phyloP scores from a whole-genome alignment of 192 early-diverging fungal species.

The Umbelopsis sp. region DNA sequence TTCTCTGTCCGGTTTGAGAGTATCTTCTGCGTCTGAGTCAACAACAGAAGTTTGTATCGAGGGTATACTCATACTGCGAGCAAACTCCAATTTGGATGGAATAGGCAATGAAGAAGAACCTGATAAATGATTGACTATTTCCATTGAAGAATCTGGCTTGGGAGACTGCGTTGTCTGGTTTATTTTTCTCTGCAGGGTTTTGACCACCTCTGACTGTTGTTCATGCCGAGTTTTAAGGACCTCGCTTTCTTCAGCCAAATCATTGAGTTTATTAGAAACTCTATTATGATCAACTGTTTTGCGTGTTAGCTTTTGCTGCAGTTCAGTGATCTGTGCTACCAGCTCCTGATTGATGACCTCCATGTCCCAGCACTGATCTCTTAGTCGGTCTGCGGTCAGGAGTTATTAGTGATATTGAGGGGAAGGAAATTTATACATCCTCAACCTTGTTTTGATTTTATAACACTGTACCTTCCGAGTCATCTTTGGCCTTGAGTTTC shows the following conservation, averaged over 20 bases:
- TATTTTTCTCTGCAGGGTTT: neutral
- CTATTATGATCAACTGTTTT: constrained; percentile 27
- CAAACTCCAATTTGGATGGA: neutral
- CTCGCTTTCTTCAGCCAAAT: constrained; percentile 28
- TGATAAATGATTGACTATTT: neutral
- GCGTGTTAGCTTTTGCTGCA: constrained; percentile 29
- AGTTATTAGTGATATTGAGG: constrained; percentile 3
- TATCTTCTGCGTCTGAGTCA: neutral
- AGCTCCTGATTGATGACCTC: constrained; percentile 29
- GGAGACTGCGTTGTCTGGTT: neutral
- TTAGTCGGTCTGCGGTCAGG: constrained; percentile 27
- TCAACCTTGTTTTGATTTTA: neutral
- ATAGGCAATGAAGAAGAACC: neutral
- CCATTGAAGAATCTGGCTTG: neutral
- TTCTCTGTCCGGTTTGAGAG: neutral
- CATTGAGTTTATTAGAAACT: constrained; percentile 23
- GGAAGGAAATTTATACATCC: neutral
- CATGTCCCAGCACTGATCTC: constrained; percentile 33
- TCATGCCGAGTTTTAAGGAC: constrained; percentile 22
- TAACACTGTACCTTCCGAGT: constrained; percentile 31
- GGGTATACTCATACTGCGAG: neutral
- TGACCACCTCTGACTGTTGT: constrained; percentile 19
- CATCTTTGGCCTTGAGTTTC: constrained; percentile 29
- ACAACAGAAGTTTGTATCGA: neutral
- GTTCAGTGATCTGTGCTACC: constrained; percentile 20